Percentiles rank a stretch among this genome's conserved stretches.
phyloP scores from a whole-genome alignment of 352 stramenopile species.

The Phytophthora fragariaefolia region DNA sequence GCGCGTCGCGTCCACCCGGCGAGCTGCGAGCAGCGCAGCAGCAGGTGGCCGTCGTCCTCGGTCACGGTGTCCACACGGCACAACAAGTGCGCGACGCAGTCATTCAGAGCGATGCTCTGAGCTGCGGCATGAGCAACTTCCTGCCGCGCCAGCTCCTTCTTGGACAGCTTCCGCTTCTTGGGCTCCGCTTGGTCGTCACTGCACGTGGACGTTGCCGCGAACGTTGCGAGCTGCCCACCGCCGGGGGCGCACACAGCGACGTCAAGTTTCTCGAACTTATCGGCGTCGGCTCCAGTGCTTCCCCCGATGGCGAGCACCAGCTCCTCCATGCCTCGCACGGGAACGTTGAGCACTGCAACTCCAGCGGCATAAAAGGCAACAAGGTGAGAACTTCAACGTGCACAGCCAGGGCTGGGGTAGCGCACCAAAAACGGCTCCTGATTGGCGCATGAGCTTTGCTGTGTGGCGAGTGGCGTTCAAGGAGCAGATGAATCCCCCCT shows the following conservation, averaged over 20 bases:
- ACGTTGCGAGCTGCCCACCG: constrained; percentile 11
- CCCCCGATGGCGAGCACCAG: constrained; percentile 79
- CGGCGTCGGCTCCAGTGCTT: constrained; percentile 51
- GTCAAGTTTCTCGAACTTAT: constrained; percentile 70
- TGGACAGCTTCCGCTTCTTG: constrained; percentile 67
- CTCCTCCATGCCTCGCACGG: constrained; percentile 73
- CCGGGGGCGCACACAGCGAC: constrained; percentile 60
- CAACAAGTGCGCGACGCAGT: constrained; percentile 71
- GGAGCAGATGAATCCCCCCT: constrained; percentile 86
- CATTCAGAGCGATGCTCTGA: constrained; percentile 50
- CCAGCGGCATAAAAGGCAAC: constrained; percentile 2
- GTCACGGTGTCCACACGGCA: constrained; percentile 72
- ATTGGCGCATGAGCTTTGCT: constrained; percentile 56
- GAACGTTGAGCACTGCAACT: constrained; percentile 74
- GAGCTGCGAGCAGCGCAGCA: constrained; percentile 74
- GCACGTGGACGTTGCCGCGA: not conserved
- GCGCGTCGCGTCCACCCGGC: constrained; percentile 56
- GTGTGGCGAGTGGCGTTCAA: constrained; percentile 78
- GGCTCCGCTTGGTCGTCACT: constrained; percentile 10
- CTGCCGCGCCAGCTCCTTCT: constrained; percentile 53
- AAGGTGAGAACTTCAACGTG: constrained; percentile 13
- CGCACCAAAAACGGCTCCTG: constrained; percentile 65
- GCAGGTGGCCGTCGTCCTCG: constrained; percentile 72
- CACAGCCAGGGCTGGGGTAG: constrained; percentile 6
- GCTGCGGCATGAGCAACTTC: constrained; percentile 39